Base-by-base conservation (phyloP, 2,329 filamentous ascomycete species). In the Fusarium beomiforme region DNA sequence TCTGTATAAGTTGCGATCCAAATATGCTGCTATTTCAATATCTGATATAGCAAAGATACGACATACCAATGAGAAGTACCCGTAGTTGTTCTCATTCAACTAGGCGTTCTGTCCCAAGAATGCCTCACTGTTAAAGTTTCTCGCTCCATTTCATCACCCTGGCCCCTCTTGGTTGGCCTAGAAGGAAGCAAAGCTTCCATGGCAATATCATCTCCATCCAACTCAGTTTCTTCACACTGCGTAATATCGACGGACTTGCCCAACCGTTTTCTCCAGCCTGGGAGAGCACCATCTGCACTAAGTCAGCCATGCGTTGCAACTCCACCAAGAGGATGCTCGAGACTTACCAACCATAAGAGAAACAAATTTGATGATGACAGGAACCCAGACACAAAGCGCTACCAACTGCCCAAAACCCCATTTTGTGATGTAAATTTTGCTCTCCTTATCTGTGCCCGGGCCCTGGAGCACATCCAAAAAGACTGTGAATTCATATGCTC, bases 271-370 rank as follows among this genome's bases (percentile, higher is more conserved):
- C 17, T 39, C 14, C 34, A 62, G 0, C 56, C 29, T 19, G 60
- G 31, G 0, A 62, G 6, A 23, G 33, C 17, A 0, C 31, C 60
- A 2, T 31, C 59, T 63, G 0, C 4, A 5, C 36, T 1, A 1
- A 6, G 21, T 49, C 21, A 57, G 23, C 19, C 6, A 26, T 8
- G 2, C 33, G 4, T n/a, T n/a, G n/a, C n/a, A n/a, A n/a, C n/a
- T n/a, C n/a, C n/a, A n/a, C n/a, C n/a, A 0, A 0, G 10, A n/a
- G 14, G n/a, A 0, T 1, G 3, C 4, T 13, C 0, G 9, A 2
- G 0, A 34, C 64, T 59, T 39, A 39, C 41, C 37, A 12, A 51
- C 19, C 2, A 39, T 4, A 0, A 59, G 36, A 19, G 36, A 23
- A 11, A 16, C 5, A 0, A 69, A 69, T 1, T 68, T 68, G 13